These are phyloP conservation scores for Rubroshorea leprosula DNA, from an alignment of 345 rosid genomes.

Conservation along the genomic window DNA sequence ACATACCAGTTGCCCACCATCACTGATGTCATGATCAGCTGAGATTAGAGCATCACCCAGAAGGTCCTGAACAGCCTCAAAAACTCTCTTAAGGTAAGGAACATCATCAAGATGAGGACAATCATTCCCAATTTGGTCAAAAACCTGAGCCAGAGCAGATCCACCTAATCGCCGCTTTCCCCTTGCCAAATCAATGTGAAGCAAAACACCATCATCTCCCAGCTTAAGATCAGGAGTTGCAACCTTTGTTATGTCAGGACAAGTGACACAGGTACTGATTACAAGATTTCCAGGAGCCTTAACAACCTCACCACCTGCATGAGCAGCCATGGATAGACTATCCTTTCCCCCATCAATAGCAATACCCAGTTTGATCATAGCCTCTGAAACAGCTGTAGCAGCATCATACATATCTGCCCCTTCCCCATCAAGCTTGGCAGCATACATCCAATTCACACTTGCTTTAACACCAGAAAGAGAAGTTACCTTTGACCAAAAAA, in stretches of 20 bases:
- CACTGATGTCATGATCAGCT: conserved; percentile 93
- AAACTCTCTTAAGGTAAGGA: conserved; percentile 59
- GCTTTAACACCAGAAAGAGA: conserved; percentile 89
- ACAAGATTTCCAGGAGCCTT: conserved; percentile 98
- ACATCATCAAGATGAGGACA: conserved; percentile 89
- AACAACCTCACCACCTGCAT: conserved; percentile 68
- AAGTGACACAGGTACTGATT: conserved; percentile 77
- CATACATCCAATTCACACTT: conserved; percentile 98
- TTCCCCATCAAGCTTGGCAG: conserved; percentile 95
- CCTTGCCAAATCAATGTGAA: conserved; percentile 79
- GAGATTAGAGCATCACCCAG: conserved; percentile 54
- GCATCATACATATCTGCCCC: conserved; percentile 95
- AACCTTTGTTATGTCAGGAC: conserved; percentile 82
- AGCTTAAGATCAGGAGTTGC: conserved; percentile 86
- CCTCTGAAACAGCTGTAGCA: conserved; percentile 69
- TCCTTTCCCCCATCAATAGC: conserved; percentile 98
- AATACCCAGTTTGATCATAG: conserved; percentile 89
- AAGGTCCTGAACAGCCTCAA: conserved; percentile 67
- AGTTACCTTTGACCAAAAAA: conserved; percentile 89
- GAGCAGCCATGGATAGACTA: conserved; percentile 95
- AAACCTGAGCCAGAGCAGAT: conserved; percentile 83
- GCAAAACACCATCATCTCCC: conserved; percentile 61
- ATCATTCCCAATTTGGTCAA: conserved; percentile 76
- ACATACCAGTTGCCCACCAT: conserved; percentile 76
- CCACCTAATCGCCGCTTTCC: conserved; percentile 88